Conservation (phyloP, 371 early-diverging fungal genomes). For the Batrachochytrium dendrobatidis region DNA sequence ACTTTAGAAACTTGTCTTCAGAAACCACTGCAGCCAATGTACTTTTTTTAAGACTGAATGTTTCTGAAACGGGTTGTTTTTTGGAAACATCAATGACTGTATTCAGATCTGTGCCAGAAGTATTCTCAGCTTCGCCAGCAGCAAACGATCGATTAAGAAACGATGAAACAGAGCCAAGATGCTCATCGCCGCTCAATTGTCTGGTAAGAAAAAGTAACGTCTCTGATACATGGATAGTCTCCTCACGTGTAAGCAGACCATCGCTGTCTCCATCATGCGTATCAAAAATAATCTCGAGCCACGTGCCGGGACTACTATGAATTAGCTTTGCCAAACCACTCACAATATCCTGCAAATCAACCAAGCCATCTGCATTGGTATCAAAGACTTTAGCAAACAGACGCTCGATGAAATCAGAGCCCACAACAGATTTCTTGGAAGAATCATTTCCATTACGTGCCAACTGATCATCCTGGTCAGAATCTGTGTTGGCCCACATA, state of each 20-base stretch:
- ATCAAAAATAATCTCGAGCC: slow-evolving; percentile 76
- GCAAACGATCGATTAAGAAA: slow-evolving; percentile 32
- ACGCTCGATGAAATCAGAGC: slow-evolving; percentile 21
- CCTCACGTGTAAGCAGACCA: slow-evolving; percentile 66
- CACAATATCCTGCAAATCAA: slow-evolving; percentile 76
- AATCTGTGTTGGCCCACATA: slow-evolving; percentile 28
- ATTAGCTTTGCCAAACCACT: slow-evolving; percentile 68
- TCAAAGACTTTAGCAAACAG: slow-evolving; percentile 49
- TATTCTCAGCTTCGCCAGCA: neutral
- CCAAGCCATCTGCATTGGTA: slow-evolving; percentile 42
- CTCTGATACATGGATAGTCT: slow-evolving; percentile 83
- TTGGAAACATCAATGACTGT: neutral
- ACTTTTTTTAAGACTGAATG: neutral
- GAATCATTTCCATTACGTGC: slow-evolving; percentile 16
- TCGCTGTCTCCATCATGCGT: slow-evolving; percentile 74
- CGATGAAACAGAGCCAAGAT: slow-evolving; percentile 25
- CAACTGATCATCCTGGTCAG: slow-evolving; percentile 27
- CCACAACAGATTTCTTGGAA: slow-evolving; percentile 26
- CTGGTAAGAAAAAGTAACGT: slow-evolving; percentile 74
- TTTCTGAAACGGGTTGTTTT: neutral
- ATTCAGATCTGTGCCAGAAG: slow-evolving; percentile 5
- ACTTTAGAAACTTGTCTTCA: slow-evolving; percentile 27
- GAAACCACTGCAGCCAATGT: slow-evolving; percentile 6
- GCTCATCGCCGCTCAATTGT: slow-evolving; percentile 28
- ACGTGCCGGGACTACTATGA: slow-evolving; percentile 67